Evolutionary conservation across 1,284 basidiomycete genomes (phyloP), one percentile per base, ranked within the genome.

Genomic region (Hymenochaete sp.): DNA sequence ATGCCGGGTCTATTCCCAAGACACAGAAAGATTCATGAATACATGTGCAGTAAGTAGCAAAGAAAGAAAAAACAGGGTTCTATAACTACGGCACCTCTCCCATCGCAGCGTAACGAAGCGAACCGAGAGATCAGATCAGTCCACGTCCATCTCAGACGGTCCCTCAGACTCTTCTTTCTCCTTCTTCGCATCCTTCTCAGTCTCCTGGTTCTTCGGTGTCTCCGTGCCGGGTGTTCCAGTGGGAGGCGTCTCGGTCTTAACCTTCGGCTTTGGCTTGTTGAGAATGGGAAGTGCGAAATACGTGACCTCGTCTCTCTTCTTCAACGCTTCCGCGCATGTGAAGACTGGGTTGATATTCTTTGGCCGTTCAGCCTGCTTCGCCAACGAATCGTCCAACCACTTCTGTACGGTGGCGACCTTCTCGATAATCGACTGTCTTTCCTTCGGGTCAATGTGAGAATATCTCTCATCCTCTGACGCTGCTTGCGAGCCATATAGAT

Each of bases 351-450:
- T 82, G 52, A 82, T 78, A 59, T 88, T 84, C 79, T 93, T 93
- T 61, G 82, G 68, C 52, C 79, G 73, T 72, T 96, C 93, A 19
- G 74, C 70, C 72, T 96, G 93, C 56, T 83, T 73, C 49, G 79
- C 81, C 50, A 80, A 77, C 72, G 85, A 77, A 71, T 96, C 90
- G 58, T 93, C 87, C 52, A 97, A 75, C 93, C 93, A 96, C 66
- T 93, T 86, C 67, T 90, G 85, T 37, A 84, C 70, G 22, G 79
- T 90, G 41, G 88, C 83, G 37, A 75, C 75, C 62, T 77, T 83
- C 69, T 91, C 87, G 50, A 92, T 73, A 53, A 93, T 78, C 51
- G 72, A 61, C 65, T 84, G 78, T 69, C 87, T 85, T 65, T 93
- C 89, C 67, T 86, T 88, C 56, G 81, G 81, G 50, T 82, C 79